Evolutionary conservation across 2,329 filamentous ascomycete species (phyloP).

Genomic region (Parascedosporium putredinis): DNA sequence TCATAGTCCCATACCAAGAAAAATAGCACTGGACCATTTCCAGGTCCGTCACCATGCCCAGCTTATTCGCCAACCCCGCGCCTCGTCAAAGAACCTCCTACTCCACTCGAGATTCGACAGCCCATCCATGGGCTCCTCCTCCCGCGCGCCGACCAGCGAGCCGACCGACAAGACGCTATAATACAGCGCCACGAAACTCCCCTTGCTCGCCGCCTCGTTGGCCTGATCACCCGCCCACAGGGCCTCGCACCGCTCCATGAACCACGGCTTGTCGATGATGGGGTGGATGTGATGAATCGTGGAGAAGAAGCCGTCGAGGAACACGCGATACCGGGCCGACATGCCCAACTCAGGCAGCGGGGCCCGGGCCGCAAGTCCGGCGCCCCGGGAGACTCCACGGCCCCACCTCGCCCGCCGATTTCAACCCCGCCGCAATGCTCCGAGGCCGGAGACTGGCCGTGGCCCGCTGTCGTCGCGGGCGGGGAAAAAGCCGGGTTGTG

Average conservation of each 20-base stretch:
- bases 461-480: neutral
- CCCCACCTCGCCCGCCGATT: too few relatives aligned
- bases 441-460: neutral
- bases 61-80: constrained; percentile 25
- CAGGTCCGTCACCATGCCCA: constrained; percentile 32
- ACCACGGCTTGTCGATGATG: constrained; percentile 33
- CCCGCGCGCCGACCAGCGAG: constrained; percentile 31
- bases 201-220: constrained; percentile 14
- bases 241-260: constrained; percentile 29
- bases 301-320: constrained; percentile 36
- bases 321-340: constrained; percentile 31
- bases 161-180: constrained; percentile 35
- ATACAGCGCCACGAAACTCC: constrained; percentile 35
- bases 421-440: constrained; percentile 10
- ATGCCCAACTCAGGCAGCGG: too few relatives aligned
- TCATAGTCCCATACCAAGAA: constrained; percentile 25
- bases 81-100: constrained; percentile 32
- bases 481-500: constrained; percentile 34
- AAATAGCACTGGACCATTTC: constrained; percentile 36
- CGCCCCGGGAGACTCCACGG: neutral
- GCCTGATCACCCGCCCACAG: constrained; percentile 12
- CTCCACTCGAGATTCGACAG: constrained; percentile 34
- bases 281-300: constrained; percentile 37
- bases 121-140: constrained; percentile 31
- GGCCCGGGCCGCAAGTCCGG: constrained; percentile 2